Evolutionary conservation across 2,329 filamentous ascomycete genomes (phyloP).

Genomic region (Penicillium sp.): DNA sequence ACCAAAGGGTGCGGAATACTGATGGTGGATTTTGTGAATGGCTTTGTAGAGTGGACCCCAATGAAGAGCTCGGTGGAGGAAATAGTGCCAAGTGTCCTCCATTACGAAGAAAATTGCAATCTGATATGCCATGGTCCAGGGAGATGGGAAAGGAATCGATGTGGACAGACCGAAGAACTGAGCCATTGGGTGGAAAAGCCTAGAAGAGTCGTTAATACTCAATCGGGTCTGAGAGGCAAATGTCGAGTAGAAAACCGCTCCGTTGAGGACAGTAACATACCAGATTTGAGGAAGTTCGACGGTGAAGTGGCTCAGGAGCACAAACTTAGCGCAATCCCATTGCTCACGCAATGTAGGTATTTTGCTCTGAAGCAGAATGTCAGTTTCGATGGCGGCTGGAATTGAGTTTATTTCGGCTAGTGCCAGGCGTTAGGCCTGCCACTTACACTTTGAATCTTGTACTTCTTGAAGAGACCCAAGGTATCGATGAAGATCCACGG

Average conservation of each 20-base stretch:
- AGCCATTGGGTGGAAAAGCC: constrained; percentile 93
- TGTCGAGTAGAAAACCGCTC: too few relatives aligned
- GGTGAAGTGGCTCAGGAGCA: constrained; percentile 93
- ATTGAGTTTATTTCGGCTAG: too few relatives aligned
- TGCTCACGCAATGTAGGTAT: constrained; percentile 91
- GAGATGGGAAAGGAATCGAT: constrained; percentile 81
- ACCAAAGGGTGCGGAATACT: constrained; percentile 96
- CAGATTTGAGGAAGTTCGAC: constrained; percentile 98
- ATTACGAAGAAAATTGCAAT: constrained; percentile 92
- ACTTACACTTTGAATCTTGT: constrained; percentile 87
- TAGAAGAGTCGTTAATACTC: constrained; percentile 19
- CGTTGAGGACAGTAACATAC: constrained; percentile 41
- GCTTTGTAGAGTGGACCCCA: constrained; percentile 93
- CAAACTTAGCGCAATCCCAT: constrained; percentile 88
- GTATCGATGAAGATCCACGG: constrained; percentile 92
- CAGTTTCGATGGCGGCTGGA: too few relatives aligned
- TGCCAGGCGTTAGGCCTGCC: neutral
- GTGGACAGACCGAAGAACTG: constrained; percentile 88
- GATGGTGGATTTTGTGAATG: constrained; percentile 99
- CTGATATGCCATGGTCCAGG: constrained; percentile 85
- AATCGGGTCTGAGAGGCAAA: too few relatives aligned
- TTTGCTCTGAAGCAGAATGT: constrained; percentile 59
- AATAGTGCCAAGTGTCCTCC: constrained; percentile 99
- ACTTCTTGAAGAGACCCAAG: constrained; percentile 84
- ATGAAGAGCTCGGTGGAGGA: constrained; percentile 89